phyloP scores from a whole-genome alignment of 345 rosid species.

The Salix koriyanagi region DNA sequence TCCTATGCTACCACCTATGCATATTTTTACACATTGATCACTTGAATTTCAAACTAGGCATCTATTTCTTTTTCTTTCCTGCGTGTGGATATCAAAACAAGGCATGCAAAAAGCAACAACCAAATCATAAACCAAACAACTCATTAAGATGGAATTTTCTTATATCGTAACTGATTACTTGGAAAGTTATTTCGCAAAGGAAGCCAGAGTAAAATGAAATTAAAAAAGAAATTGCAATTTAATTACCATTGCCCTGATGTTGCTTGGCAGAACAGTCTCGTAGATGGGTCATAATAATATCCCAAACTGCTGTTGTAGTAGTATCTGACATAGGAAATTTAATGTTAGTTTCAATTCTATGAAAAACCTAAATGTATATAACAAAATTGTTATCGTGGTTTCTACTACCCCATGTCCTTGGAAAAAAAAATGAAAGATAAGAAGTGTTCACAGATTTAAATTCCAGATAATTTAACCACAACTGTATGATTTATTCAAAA shows the following conservation, averaged over 20 bases:
- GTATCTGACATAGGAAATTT: constrained; percentile 46
- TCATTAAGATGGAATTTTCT: neutral
- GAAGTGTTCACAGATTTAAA: neutral
- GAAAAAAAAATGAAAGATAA: neutral
- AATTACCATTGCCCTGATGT: constrained; percentile 81
- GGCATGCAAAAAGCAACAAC: neutral
- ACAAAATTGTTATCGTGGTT: neutral
- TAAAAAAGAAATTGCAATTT: neutral
- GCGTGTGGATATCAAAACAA: neutral
- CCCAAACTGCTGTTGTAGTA: constrained; percentile 91
- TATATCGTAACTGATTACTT: neutral
- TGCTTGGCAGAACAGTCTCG: constrained; percentile 76
- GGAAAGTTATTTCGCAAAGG: constrained; percentile 1
- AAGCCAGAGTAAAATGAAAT: neutral
- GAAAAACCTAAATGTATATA: neutral
- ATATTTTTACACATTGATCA: too few species aligned
- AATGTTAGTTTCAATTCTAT: neutral
- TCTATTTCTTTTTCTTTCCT: neutral
- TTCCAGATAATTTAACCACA: neutral
- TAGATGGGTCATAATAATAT: constrained; percentile 80
- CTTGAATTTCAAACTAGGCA: too few species aligned
- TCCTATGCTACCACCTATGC: too few species aligned
- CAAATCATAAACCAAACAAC: neutral
- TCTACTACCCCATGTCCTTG: neutral
- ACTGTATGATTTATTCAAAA: neutral